Conservation (phyloP, 2,329 filamentous ascomycete species). For the Fusarium stilboides region DNA sequence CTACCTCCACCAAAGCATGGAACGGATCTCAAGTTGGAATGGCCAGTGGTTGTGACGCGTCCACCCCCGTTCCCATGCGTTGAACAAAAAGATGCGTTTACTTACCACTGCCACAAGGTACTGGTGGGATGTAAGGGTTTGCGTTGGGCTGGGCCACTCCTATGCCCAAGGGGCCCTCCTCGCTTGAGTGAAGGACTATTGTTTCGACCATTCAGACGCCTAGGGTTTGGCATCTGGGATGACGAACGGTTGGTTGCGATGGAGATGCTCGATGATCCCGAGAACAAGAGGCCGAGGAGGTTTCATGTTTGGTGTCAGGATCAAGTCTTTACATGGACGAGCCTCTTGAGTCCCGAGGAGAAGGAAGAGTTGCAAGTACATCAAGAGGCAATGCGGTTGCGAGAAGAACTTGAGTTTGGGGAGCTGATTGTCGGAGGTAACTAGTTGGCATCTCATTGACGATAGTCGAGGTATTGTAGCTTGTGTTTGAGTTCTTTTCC, state of each 20-base stretch:
- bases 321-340: constrained; percentile 40
- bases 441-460: background rate
- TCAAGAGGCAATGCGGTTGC: constrained; percentile 4
- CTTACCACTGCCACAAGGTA: constrained; percentile 16
- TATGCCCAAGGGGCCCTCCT: constrained; percentile 1
- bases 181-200: constrained; percentile 22
- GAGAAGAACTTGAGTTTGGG: background rate
- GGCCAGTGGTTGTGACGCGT: background rate
- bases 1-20: background rate
- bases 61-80: constrained; percentile 9
- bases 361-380: constrained; percentile 11
- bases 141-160: constrained; percentile 13
- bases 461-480: background rate
- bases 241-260: constrained; percentile 30
- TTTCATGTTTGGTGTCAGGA: constrained; percentile 31
- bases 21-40: background rate
- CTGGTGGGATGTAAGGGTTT: constrained; percentile 15
- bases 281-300: constrained; percentile 3
- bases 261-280: constrained; percentile 34
- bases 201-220: constrained; percentile 27
- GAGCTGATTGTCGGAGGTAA: constrained; percentile 7
- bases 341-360: constrained; percentile 17
- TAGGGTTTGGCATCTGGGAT: constrained; percentile 35
- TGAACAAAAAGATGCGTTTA: constrained; percentile 3
- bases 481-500: too few species aligned